Conservation (phyloP, 176 grass and related monocot species). For the Otatea glauca region DNA sequence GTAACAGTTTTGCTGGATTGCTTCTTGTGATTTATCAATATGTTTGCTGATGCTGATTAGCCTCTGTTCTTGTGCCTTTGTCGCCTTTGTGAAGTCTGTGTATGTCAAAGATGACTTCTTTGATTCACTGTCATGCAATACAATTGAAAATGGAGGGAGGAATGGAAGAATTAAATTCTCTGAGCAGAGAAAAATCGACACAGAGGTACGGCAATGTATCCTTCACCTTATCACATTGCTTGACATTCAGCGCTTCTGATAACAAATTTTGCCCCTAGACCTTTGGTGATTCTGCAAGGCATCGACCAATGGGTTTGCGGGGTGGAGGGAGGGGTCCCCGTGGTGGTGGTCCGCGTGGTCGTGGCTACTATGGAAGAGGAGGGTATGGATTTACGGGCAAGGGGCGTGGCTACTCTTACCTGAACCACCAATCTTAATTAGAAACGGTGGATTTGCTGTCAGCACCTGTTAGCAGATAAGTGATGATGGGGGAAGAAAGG, state of each 20-base stretch:
- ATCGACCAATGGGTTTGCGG: slow-evolving; percentile 61
- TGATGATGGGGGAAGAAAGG: slow-evolving; percentile 1
- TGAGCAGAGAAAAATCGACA: slow-evolving; percentile 86
- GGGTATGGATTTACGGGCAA: slow-evolving; percentile 63
- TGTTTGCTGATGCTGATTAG: slow-evolving; percentile 34
- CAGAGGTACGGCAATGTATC: slow-evolving; percentile 60
- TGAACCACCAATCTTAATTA: slow-evolving; percentile 37
- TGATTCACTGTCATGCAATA: slow-evolving; percentile 86
- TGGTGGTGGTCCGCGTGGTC: slow-evolving; percentile 55
- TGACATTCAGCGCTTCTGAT: background rate
- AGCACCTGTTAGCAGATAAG: background rate
- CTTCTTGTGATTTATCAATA: slow-evolving; percentile 20
- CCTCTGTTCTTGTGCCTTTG: slow-evolving; percentile 8
- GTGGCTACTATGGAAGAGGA: slow-evolving; percentile 68
- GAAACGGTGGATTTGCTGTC: slow-evolving; percentile 6
- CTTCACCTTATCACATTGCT: background rate
- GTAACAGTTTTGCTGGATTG: slow-evolving; percentile 38
- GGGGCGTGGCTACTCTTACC: slow-evolving; percentile 50
- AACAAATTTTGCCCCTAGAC: slow-evolving; percentile 55
- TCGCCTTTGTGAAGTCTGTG: slow-evolving; percentile 57
- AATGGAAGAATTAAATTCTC: slow-evolving; percentile 86
- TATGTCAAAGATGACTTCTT: slow-evolving; percentile 99
- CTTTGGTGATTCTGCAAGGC: slow-evolving; percentile 80
- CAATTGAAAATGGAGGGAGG: slow-evolving; percentile 62
- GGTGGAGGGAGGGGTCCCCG: slow-evolving; percentile 67